Evolutionary conservation across 192 early-diverging fungal genomes (phyloP).

Genomic region (Rhizophagus sp.): DNA sequence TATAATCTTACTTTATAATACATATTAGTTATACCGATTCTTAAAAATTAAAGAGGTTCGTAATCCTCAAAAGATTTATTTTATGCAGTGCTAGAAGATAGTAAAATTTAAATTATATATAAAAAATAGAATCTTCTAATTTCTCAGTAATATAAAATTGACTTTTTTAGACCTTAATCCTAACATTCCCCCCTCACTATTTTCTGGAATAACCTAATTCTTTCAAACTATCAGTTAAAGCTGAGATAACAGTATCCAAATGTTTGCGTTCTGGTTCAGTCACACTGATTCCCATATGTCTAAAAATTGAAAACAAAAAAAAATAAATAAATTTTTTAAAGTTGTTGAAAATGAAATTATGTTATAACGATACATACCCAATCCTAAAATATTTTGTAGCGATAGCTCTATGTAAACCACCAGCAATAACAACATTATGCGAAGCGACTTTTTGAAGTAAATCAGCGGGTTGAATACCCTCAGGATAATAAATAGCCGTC

Average conservation of each 20-base stretch:
- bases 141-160: no score
- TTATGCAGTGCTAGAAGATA: no score
- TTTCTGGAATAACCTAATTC: constrained; percentile 47
- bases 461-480: constrained; percentile 72
- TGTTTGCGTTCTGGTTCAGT: constrained; percentile 66
- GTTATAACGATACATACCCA: constrained; percentile 44
- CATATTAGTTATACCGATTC: no score
- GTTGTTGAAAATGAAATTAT: neutral
- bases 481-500: constrained; percentile 89
- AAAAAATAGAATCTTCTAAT: no score
- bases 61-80: no score
- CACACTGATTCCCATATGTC: constrained; percentile 84
- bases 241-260: constrained; percentile 65
- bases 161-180: no score
- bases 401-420: constrained; percentile 82
- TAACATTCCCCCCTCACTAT: neutral
- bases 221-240: constrained; percentile 58
- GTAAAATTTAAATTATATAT: no score
- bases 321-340: neutral
- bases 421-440: constrained; percentile 86
- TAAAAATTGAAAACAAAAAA: neutral
- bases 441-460: constrained; percentile 77
- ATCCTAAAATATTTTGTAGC: constrained; percentile 93
- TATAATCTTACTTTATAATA: no score
- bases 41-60: no score